A percentile compares a stretch with the other conserved stretches of the same genome.
Evolutionary conservation across 2,329 filamentous ascomycete genomes (phyloP).

Genomic region (Lomentospora prolificans): DNA sequence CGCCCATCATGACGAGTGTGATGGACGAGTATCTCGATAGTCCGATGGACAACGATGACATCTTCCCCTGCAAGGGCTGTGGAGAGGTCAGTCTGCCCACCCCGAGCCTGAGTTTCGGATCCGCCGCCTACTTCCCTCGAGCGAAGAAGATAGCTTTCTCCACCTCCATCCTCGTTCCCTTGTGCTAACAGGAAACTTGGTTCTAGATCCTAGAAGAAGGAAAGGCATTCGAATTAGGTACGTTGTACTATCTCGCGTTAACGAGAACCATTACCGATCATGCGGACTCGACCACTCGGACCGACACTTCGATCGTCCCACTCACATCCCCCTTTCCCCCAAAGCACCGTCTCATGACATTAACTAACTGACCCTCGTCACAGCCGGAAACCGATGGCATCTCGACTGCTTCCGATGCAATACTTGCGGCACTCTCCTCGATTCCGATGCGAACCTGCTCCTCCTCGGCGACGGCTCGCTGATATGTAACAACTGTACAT

Average conservation of each 20-base stretch:
- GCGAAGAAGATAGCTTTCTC: background rate
- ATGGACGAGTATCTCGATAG: constrained; percentile 55
- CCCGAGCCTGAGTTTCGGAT: background rate
- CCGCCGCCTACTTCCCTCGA: constrained; percentile 11
- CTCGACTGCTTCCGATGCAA: constrained; percentile 98
- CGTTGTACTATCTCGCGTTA: constrained; percentile 19
- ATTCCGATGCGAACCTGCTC: constrained; percentile 94
- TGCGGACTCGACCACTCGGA: no score
- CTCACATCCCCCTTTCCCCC: background rate
- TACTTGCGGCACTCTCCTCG: constrained; percentile 87
- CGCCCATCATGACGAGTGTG: constrained; percentile 30
- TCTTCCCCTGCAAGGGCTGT: constrained; percentile 86
- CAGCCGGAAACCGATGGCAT: constrained; percentile 95
- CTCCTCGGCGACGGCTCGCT: constrained; percentile 94
- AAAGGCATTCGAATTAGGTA: constrained; percentile 95
- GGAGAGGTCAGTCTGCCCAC: constrained; percentile 58
- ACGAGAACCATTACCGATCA: no score
- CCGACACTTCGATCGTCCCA: no score
- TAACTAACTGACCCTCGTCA: no score
- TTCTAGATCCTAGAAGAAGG: constrained; percentile 90
- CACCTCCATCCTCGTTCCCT: no score
- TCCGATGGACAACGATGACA: constrained; percentile 68
- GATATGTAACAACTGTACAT: constrained; percentile 99
- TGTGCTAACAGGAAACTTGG: constrained; percentile 4
- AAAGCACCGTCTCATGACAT: no score